A percentile compares a stretch with the other conserved stretches of the same genome.
phyloP scores from a whole-genome alignment of 805 yeast species.

The Ogataea parapolymorpha region DNA sequence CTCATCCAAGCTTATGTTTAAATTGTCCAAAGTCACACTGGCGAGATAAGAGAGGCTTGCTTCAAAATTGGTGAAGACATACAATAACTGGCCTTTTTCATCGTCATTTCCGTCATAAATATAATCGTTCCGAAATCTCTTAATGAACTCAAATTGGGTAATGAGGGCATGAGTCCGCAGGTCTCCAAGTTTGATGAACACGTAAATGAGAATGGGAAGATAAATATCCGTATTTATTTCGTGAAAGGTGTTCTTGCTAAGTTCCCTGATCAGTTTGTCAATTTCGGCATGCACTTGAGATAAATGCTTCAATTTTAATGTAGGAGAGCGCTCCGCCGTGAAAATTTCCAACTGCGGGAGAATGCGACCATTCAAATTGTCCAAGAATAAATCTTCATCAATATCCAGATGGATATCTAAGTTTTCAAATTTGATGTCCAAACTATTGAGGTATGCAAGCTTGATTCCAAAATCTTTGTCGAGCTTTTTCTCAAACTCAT shows the following conservation, averaged over 20 bases:
- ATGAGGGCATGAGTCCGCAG: constrained; percentile 28
- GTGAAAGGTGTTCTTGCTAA: constrained; percentile 11
- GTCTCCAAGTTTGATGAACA: constrained; percentile 31
- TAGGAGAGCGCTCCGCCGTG: constrained; percentile 34
- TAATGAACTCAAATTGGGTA: constrained; percentile 33
- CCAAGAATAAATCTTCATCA: constrained; percentile 23
- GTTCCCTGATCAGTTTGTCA: constrained; percentile 23
- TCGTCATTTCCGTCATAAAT: constrained; percentile 27
- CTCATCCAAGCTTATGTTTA: constrained; percentile 22
- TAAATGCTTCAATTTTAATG: constrained; percentile 32
- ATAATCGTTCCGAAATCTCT: constrained; percentile 31
- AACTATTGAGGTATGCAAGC: constrained; percentile 23
- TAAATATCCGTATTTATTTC: constrained; percentile 34
- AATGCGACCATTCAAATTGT: constrained; percentile 21
- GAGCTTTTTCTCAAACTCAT: constrained; percentile 29
- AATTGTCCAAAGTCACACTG: constrained; percentile 32
- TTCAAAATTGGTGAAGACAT: constrained; percentile 36
- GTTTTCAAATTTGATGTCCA: constrained; percentile 24
- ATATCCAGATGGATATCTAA: constrained; percentile 32
- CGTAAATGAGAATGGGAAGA: constrained; percentile 34
- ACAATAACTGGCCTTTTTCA: constrained; percentile 33
- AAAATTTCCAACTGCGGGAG: constrained; percentile 32
- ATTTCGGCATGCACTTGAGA: constrained; percentile 30
- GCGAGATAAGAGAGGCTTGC: constrained; percentile 35
- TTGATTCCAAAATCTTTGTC: constrained; percentile 28